phyloP scores from a whole-genome alignment of 345 rosid species.

The Pseudoturritis turrita region DNA sequence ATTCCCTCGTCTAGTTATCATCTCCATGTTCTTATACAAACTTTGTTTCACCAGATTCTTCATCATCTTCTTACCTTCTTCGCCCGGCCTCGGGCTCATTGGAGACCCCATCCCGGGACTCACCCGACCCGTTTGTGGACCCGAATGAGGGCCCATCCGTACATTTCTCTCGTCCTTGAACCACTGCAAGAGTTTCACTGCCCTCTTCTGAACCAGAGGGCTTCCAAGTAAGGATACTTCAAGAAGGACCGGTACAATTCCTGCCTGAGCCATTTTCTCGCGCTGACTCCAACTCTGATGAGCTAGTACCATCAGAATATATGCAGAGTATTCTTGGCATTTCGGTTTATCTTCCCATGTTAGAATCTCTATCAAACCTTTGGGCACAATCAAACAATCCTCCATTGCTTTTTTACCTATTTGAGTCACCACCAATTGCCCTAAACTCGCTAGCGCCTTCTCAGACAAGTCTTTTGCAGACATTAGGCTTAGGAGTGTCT shows the following conservation, averaged over 20 bases:
- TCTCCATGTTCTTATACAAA: conserved; percentile 77
- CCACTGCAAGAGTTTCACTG: conserved; percentile 79
- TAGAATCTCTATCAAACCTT: conserved; percentile 61
- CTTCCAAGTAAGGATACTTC: conserved; percentile 71
- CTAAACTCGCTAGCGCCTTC: conserved; percentile 67
- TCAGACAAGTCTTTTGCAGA: conserved; percentile 51
- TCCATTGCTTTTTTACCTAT: conserved; percentile 80
- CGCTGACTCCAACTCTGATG: conserved; percentile 70
- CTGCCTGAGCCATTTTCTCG: conserved; percentile 70
- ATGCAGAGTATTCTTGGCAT: conserved; percentile 77
- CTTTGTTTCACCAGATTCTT: conserved; percentile 82
- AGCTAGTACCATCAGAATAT: conserved; percentile 78
- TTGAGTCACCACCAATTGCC: conserved; percentile 69
- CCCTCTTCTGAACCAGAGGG: conserved; percentile 79
- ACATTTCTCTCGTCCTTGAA: conserved; percentile 81
- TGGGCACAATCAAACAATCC: conserved; percentile 47
- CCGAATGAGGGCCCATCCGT: conserved; percentile 91
- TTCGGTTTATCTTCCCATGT: conserved; percentile 88
- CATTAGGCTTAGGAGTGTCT: conserved; percentile 43
- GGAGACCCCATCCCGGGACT: conserved; percentile 51
- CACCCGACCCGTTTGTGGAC: conserved; percentile 65
- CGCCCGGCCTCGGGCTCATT: conserved; percentile 39
- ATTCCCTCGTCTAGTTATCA: conserved; percentile 72
- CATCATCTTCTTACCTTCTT: conserved; percentile 76
- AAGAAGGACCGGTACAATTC: conserved; percentile 71